Evolutionary conservation across 805 yeast species (phyloP).

Genomic region (Danielia oregonensis): DNA sequence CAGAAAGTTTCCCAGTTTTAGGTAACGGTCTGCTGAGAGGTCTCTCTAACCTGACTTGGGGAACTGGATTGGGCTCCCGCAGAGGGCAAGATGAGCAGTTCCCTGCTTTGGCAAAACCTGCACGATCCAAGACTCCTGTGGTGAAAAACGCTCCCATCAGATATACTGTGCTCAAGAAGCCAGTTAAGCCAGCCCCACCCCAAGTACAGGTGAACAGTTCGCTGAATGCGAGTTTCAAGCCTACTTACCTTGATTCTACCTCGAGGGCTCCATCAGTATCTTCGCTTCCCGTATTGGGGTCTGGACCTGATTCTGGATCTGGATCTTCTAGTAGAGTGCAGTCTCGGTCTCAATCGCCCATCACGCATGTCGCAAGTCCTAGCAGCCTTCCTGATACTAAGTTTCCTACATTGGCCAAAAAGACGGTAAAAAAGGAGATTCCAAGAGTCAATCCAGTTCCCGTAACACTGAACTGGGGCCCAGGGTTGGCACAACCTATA

Average conservation of each 20-base stretch:
- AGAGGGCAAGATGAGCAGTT: slow-evolving; percentile 23
- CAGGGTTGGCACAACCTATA: slow-evolving; percentile 6
- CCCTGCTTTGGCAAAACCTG: slow-evolving; percentile 33
- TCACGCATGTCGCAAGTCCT: slow-evolving; percentile 18
- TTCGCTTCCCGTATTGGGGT: slow-evolving; percentile 25
- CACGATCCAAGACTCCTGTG: slow-evolving; percentile 12
- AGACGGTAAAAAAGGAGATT: slow-evolving; percentile 31
- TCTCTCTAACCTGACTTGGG: slow-evolving; percentile 23
- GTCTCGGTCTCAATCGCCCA: slow-evolving; percentile 4
- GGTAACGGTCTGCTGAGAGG: slow-evolving; percentile 17
- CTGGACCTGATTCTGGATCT: slow-evolving; percentile 6
- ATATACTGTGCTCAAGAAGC: slow-evolving; percentile 30
- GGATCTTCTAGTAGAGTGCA: not conserved
- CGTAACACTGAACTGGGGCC: slow-evolving; percentile 17
- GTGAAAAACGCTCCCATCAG: slow-evolving; percentile 26
- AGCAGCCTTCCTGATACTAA: slow-evolving; percentile 23
- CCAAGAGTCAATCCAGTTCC: slow-evolving; percentile 58
- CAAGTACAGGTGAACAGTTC: slow-evolving; percentile 9
- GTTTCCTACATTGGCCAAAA: slow-evolving; percentile 50
- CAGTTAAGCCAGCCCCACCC: slow-evolving; percentile 8
- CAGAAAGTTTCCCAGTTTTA: slow-evolving; percentile 49
- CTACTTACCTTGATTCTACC: slow-evolving; percentile 28
- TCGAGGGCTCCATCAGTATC: slow-evolving; percentile 18
- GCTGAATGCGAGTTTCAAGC: slow-evolving; percentile 19
- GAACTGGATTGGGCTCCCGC: slow-evolving; percentile 10